Base-by-base conservation (phyloP, 139 green algal genomes). In the Picochlorum sp. region DNA sequence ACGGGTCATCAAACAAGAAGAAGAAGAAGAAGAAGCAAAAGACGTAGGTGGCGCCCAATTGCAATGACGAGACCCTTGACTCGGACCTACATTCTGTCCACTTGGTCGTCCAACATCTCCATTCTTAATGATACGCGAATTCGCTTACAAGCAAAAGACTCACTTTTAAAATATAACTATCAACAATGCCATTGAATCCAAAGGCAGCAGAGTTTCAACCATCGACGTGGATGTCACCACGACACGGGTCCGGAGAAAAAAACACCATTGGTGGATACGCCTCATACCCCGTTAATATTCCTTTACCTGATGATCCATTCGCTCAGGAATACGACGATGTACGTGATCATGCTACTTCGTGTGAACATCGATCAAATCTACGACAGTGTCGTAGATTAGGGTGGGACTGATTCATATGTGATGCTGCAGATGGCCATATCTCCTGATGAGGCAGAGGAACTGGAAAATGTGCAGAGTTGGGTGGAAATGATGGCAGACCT, bases 401-500 rank as follows among this genome's bases (percentile, higher is more conserved):
- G 34, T 41, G 34, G 34, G 34, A 41, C 8, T 9, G 34, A 41
- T 41, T 41, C 34, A 41, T 41, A 41, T 41, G 6, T 41, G 34
- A 41, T 41, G 34, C 34, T 54, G 58, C 68, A 71, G 62, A 62
- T 71, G 58, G 20, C 58, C 9, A 54, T 75, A 4, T 66, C 52
- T 23, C 69, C 69, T 26, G 69, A 60, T 6, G 69, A 75, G 38
- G 24, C 56, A 20, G 61, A 64, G 23, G 69, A 75, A 56, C 51
- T 75, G 28, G 69, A 75, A 45, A 41, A 51, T 18, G 69, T 75
- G 37, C 30, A 75, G 38, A 15, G n/a, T 50, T 75, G 69, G 69
- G 51, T 75, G 5, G 41, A 56, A n/a, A 44, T 75, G 54, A 75
- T 75, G 69, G 62, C 69, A 16, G 62, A 71, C 23, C 28, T 75